Conservation (phyloP, 2,329 filamentous ascomycete genomes). For the Mycogone perniciosa region DNA sequence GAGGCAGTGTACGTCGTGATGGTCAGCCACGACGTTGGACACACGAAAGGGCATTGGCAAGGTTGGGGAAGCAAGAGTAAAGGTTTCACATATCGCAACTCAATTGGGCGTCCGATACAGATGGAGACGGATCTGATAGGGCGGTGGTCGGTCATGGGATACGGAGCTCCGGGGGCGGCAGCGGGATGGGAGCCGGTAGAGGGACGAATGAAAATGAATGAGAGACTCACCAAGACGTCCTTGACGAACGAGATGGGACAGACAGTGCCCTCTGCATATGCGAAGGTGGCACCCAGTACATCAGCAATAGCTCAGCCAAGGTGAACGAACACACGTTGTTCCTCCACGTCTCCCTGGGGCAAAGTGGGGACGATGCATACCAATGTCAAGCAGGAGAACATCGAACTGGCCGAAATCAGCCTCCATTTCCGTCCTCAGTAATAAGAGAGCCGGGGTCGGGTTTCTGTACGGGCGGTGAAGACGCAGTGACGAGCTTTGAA, state of each 20-base stretch:
- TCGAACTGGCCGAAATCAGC: conserved; percentile 25
- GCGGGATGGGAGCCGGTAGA: conserved; percentile 14
- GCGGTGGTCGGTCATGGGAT: conserved; percentile 5
- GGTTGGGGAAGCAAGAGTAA: conserved; percentile 12
- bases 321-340: neutral
- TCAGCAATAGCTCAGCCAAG: conserved; percentile 2
- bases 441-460: neutral
- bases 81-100: conserved; percentile 6
- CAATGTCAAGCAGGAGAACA: conserved; percentile 32
- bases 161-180: conserved; percentile 10
- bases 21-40: conserved; percentile 10
- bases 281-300: conserved; percentile 11
- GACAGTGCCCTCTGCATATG: conserved; percentile 64
- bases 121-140: conserved; percentile 16
- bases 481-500: neutral
- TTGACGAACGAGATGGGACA: conserved; percentile 82
- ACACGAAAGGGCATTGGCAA: conserved; percentile 1
- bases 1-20: conserved; percentile 3
- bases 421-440: conserved; percentile 16
- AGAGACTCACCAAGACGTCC: conserved; percentile 65
- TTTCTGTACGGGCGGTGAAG: neutral
- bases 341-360: conserved; percentile 7
- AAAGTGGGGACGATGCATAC: conserved; percentile 20
- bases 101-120: conserved; percentile 13
- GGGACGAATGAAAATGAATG: conserved; percentile 15